A percentile compares a stretch with the other conserved stretches of the same genome.
These are phyloP conservation scores for Lactarius pseudohatsudake DNA, from an alignment of 768 basidiomycete genomes.

Conservation along the genomic window DNA sequence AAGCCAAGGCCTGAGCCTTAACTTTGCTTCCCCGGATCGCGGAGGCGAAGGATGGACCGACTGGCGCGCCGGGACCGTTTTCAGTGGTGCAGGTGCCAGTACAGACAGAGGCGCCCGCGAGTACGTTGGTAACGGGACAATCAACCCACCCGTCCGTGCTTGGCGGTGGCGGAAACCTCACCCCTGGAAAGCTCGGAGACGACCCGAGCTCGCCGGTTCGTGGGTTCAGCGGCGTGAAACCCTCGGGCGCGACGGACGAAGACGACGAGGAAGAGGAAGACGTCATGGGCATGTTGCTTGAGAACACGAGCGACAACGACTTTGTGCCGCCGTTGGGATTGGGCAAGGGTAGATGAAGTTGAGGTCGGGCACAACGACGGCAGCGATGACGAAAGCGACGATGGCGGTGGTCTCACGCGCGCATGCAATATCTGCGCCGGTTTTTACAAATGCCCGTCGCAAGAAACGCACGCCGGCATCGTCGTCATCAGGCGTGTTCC, in stretches of 20 bases:
- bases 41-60: constrained; percentile 3
- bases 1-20: neutral
- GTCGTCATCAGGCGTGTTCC: too few relatives aligned
- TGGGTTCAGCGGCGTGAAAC: neutral
- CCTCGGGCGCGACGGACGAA: neutral
- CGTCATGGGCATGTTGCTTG: constrained; percentile 5
- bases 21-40: neutral
- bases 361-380: neutral
- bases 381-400: neutral
- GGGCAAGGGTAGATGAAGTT: neutral
- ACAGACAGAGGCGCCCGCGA: neutral
- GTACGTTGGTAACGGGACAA: constrained; percentile 23
- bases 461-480: neutral
- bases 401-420: neutral
- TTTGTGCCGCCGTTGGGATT: neutral
- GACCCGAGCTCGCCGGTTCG: neutral
- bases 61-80: constrained; percentile 1
- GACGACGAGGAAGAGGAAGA: constrained; percentile 13
- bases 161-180: constrained; percentile 5
- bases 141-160: constrained; percentile 26
- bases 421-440: neutral
- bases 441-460: neutral
- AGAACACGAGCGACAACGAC: neutral
- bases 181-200: constrained; percentile 5
- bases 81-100: neutral